These are phyloP conservation scores for Triticum dicoccoides DNA, from an alignment of 176 grass and related monocot species.

Conservation along the genomic window DNA sequence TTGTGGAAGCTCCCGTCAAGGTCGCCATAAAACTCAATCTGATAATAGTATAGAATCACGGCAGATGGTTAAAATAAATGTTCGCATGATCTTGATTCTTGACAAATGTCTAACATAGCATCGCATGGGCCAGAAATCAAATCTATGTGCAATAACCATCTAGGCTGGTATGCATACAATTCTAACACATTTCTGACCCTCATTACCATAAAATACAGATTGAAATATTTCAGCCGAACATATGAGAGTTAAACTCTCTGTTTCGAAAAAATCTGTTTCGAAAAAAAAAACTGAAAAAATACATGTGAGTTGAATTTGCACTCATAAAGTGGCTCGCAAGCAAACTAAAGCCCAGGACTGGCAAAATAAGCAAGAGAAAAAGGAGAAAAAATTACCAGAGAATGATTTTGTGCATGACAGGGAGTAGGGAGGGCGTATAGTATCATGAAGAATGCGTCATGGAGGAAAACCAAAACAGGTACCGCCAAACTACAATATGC, in stretches of 20 bases:
- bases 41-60: slow-evolving; percentile 8
- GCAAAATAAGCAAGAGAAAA: not conserved
- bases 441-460: not conserved
- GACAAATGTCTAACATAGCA: not conserved
- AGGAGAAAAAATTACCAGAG: not conserved
- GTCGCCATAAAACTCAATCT: slow-evolving; percentile 98
- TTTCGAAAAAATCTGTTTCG: too few species aligned
- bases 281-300: not conserved
- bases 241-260: not conserved
- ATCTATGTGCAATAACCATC: not conserved
- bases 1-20: slow-evolving; percentile 96
- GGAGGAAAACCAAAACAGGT: not conserved
- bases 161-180: not conserved
- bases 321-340: not conserved
- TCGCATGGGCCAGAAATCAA: not conserved
- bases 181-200: not conserved
- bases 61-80: not conserved
- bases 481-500: not conserved
- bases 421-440: not conserved
- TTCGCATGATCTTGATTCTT: not conserved
- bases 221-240: not conserved
- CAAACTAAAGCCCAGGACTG: not conserved
- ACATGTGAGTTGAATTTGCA: not conserved
- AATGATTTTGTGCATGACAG: not conserved
- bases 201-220: not conserved